Evolutionary conservation across 345 rosid genomes (phyloP).

Genomic region (Melaleuca quinquenervia): DNA sequence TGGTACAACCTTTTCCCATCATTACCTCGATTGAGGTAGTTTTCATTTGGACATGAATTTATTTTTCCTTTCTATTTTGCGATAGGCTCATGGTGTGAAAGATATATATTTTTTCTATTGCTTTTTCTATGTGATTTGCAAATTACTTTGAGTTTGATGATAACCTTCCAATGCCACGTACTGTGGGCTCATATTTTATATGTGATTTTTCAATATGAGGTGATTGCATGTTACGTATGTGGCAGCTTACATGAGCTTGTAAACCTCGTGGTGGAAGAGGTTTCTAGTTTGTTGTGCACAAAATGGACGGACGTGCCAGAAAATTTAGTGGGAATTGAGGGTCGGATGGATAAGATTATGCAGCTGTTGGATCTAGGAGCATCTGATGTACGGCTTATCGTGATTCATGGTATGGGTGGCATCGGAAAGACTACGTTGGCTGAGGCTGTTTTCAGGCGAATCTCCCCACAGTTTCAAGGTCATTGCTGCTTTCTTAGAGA

Average conservation of each 20-base stretch:
- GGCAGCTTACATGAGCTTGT: not conserved
- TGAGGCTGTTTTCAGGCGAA: not conserved
- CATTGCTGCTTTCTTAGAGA: not conserved
- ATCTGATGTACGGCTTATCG: not conserved
- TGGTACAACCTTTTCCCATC: too few species aligned
- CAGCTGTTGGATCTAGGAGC: not conserved
- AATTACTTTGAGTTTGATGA: not conserved
- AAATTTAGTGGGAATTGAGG: not conserved
- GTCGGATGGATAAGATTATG: not conserved
- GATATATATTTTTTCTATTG: too few species aligned
- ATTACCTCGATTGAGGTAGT: too few species aligned
- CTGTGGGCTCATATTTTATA: too few species aligned
- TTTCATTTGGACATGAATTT: too few species aligned
- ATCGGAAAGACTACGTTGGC: not conserved
- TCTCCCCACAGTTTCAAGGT: not conserved
- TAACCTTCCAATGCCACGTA: too few species aligned
- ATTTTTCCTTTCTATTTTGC: too few species aligned
- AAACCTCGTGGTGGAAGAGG: not conserved
- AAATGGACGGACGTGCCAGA: not conserved
- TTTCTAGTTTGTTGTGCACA: not conserved
- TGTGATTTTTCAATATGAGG: too few species aligned
- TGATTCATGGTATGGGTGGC: not conserved
- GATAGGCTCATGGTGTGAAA: too few species aligned
- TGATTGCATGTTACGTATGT: not conserved
- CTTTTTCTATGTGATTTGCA: too few species aligned